A percentile compares a stretch with the other conserved stretches of the same genome.
Conservation (phyloP, 2,329 filamentous ascomycete genomes). For the Colletotrichum siamense region DNA sequence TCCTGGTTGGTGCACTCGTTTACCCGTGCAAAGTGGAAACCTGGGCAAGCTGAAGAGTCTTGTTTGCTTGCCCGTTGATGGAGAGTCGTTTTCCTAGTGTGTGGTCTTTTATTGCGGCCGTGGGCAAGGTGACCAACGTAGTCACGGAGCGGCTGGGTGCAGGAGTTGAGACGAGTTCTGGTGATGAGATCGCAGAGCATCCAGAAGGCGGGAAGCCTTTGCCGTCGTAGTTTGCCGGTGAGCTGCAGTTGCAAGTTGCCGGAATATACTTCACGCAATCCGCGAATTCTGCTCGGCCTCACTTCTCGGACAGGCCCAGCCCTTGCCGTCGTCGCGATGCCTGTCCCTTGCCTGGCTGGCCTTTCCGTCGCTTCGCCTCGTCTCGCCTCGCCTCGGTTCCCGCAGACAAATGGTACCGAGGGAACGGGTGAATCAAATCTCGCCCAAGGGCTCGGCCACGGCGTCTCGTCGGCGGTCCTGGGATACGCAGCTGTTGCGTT, state of each 20-base stretch:
- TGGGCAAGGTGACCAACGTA: not conserved
- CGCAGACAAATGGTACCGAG: conserved; percentile 7
- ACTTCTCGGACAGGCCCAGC: not conserved
- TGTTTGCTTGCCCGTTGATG: not conserved
- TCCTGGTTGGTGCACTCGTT: not conserved
- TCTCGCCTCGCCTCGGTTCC: conserved; percentile 7
- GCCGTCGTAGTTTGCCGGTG: not conserved
- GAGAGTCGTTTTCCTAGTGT: not conserved
- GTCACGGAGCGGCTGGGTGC: not conserved
- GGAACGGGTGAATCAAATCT: conserved; percentile 10
- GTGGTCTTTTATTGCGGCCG: not conserved
- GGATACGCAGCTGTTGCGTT: not conserved
- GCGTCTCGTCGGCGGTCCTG: conserved; percentile 9
- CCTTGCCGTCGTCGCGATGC: not conserved
- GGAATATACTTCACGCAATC: not conserved
- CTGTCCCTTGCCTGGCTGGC: not conserved
- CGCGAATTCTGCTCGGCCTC: not conserved
- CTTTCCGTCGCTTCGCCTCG: conserved; percentile 13
- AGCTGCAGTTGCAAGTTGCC: not conserved
- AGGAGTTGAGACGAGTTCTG: not conserved
- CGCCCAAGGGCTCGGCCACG: not conserved
- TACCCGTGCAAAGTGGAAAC: not conserved
- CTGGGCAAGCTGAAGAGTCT: not conserved
- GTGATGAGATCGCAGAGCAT: not conserved
- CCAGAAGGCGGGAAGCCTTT: not conserved